Evolutionary conservation across 78 protist genomes (phyloP).

Genomic region (Dictyostelium firmibasis): DNA sequence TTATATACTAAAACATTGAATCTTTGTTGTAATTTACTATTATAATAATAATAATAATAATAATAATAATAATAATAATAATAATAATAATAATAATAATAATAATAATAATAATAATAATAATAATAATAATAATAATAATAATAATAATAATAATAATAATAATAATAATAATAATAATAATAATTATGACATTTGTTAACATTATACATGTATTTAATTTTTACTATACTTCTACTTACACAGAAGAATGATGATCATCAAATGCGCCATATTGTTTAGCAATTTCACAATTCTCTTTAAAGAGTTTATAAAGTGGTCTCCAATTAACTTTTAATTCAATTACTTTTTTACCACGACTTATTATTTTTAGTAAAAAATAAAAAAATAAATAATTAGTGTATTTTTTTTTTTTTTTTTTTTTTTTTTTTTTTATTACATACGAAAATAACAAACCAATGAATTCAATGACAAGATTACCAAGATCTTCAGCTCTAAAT

Average conservation of each 20-base stretch:
- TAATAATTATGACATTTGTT: too few species aligned
- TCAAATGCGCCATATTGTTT: neutral
- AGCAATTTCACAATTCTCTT: neutral
- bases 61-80: too few species aligned
- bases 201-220: too few species aligned
- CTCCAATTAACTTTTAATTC: slow-evolving; percentile 43
- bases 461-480: neutral
- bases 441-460: slow-evolving; percentile 11
- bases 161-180: too few species aligned
- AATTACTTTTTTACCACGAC: slow-evolving; percentile 18
- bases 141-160: too few species aligned
- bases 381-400: neutral
- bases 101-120: too few species aligned
- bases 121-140: too few species aligned
- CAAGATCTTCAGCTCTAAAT: neutral
- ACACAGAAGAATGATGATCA: neutral
- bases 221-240: too few species aligned
- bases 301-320: slow-evolving; percentile 15
- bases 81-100: too few species aligned
- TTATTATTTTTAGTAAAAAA: neutral
- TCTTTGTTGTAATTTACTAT: neutral
- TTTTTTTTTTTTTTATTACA: neutral
- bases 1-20: neutral
- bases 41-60: neutral
- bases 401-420: neutral